Evolutionary conservation across 495 filamentous ascomycete genomes (phyloP).

Genomic region (Aspergillus nidulans): DNA sequence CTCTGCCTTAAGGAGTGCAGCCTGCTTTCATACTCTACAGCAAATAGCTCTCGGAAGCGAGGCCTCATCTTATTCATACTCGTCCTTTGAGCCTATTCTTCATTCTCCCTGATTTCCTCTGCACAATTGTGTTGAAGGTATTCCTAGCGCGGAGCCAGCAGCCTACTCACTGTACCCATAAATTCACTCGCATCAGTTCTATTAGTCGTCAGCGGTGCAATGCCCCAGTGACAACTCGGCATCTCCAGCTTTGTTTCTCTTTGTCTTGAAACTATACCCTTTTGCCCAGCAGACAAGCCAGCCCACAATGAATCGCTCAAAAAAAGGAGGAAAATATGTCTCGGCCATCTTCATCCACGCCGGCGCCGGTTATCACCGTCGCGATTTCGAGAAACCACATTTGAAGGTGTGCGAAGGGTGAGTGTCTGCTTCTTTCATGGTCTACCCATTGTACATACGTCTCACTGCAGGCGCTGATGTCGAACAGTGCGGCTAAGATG

Average conservation of each 20-base stretch:
- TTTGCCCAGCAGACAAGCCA: neutral
- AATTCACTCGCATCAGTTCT: neutral
- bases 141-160: neutral
- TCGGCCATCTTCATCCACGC: conserved; percentile 92
- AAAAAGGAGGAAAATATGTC: conserved; percentile 36
- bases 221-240: neutral
- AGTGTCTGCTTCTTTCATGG: conserved; percentile 31
- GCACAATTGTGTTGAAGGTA: neutral
- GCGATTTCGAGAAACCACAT: conserved; percentile 75
- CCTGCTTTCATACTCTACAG: neutral
- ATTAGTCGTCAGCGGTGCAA: conserved; percentile 1
- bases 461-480: conserved; percentile 6
- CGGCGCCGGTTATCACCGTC: conserved; percentile 90
- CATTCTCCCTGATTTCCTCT: neutral
- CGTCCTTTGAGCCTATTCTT: neutral
- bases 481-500: conserved; percentile 65
- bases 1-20: neutral
- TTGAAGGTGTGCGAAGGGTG: conserved; percentile 83
- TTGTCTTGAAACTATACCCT: neutral
- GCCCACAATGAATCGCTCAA: conserved; percentile 26
- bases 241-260: neutral
- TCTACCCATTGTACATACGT: neutral
- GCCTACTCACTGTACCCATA: neutral
- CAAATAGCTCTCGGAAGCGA: neutral
- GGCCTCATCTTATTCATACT: neutral